A percentile compares a stretch with the other conserved stretches of the same genome.
phyloP scores from a whole-genome alignment of 768 basidiomycete species.

The Calocera viscosa region DNA sequence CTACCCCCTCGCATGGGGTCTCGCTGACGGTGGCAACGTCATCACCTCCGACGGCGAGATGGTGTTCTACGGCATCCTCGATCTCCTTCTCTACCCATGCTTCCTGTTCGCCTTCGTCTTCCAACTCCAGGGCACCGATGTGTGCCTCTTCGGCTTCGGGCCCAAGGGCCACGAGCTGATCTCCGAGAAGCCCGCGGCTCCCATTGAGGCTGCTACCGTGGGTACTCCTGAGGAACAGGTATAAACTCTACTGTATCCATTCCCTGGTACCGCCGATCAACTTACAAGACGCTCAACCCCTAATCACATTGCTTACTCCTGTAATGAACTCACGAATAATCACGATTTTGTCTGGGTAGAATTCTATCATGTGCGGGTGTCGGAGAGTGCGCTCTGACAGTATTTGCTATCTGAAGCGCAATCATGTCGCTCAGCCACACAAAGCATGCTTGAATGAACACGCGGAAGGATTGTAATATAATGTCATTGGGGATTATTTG shows the following conservation, averaged over 20 bases:
- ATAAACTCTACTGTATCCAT: neutral
- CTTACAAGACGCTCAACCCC: neutral
- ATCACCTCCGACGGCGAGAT: slow-evolving; percentile 43
- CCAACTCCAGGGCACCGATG: slow-evolving; percentile 19
- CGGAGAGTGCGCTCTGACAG: neutral
- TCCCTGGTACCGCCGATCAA: neutral
- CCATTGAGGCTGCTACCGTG: neutral
- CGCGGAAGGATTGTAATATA: neutral
- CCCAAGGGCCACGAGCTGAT: neutral
- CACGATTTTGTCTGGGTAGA: neutral
- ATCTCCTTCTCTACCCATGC: slow-evolving; percentile 22
- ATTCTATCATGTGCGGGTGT: neutral
- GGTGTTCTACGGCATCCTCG: slow-evolving; percentile 37
- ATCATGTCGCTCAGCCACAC: too few relatives aligned
- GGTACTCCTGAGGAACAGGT: neutral
- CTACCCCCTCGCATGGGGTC: slow-evolving; percentile 47
- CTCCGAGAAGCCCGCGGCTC: neutral
- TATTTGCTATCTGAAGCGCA: too few relatives aligned
- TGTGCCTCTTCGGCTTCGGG: neutral
- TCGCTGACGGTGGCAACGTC: slow-evolving; percentile 40
- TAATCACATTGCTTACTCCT: neutral
- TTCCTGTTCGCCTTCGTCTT: slow-evolving; percentile 21
- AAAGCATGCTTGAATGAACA: neutral
- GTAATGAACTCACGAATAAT: neutral
- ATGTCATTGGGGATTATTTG: neutral